Percentiles rank a stretch among this genome's conserved stretches.
These are phyloP conservation scores for Asclepias syriaca DNA, from an alignment of 257 asterid genomes.

Conservation along the genomic window DNA sequence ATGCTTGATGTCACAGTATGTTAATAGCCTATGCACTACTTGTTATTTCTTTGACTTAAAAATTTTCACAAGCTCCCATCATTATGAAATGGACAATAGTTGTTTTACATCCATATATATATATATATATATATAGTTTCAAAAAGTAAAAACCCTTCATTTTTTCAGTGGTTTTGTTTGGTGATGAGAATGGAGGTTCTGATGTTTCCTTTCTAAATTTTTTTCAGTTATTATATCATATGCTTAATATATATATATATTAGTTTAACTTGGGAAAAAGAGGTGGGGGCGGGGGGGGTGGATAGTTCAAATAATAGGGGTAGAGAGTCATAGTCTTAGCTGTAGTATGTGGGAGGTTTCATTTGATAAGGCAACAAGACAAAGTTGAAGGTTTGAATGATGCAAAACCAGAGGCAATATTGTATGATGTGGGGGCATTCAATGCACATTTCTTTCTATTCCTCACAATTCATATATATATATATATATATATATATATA, in stretches of 20 bases:
- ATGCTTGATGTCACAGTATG: not conserved
- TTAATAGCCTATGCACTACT: not conserved
- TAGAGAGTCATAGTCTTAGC: not conserved
- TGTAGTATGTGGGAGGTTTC: not conserved
- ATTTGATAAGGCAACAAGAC: not conserved
- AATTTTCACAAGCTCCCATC: not conserved
- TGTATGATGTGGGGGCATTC: not conserved
- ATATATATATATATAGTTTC: no score
- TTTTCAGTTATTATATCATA: no score
- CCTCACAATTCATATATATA: slow-evolving; percentile 9
- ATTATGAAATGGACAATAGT: slow-evolving; percentile 5
- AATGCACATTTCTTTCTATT: slow-evolving; percentile 17
- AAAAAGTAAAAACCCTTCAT: not conserved
- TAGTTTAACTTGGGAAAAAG: no score
- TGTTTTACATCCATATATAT: slow-evolving; percentile 4
- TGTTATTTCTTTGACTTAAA: slow-evolving; percentile 2
- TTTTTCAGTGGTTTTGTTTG: not conserved
- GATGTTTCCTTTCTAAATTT: not conserved
- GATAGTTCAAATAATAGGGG: no score
- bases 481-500: not conserved
- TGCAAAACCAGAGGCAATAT: not conserved
- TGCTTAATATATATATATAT: no score
- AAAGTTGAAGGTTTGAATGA: not conserved
- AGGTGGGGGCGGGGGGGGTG: no score
- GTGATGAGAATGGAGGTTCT: not conserved